These are phyloP conservation scores for Anethum foeniculum DNA, from an alignment of 140 eudicot species.

Conservation along the genomic window DNA sequence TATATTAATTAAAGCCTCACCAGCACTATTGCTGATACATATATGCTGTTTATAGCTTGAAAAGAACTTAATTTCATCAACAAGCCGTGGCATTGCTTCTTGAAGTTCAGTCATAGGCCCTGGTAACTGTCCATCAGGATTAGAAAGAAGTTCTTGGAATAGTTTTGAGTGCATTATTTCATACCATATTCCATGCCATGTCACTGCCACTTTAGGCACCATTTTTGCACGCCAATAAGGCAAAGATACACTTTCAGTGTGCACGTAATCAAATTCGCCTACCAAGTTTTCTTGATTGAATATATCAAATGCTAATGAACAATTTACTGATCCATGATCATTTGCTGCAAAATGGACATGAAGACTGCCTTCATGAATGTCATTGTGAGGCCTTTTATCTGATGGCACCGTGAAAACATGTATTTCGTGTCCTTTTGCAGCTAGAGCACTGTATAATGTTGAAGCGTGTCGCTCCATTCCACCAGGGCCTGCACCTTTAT, in stretches of 20 bases:
- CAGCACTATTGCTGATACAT: slow-evolving; percentile 17
- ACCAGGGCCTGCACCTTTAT: slow-evolving; percentile 17
- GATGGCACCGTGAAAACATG: slow-evolving; percentile 26
- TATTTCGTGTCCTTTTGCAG: slow-evolving; percentile 20
- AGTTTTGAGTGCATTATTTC: slow-evolving; percentile 21
- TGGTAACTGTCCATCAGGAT: slow-evolving; percentile 6
- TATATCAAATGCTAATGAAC: slow-evolving; percentile 17
- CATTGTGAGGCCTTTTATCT: neutral
- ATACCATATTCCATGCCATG: slow-evolving; percentile 27
- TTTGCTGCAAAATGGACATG: slow-evolving; percentile 23
- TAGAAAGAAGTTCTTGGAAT: slow-evolving; percentile 15
- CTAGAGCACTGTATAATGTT: slow-evolving; percentile 19
- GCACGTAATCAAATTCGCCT: slow-evolving; percentile 17
- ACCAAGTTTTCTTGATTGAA: slow-evolving; percentile 9
- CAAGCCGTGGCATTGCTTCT: slow-evolving; percentile 17
- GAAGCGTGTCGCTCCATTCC: slow-evolving; percentile 26
- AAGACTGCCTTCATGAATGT: slow-evolving; percentile 18
- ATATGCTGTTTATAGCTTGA: slow-evolving; percentile 19
- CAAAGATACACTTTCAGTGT: slow-evolving; percentile 20
- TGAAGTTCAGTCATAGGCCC: slow-evolving; percentile 6
- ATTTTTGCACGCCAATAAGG: slow-evolving; percentile 18
- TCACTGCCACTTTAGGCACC: slow-evolving; percentile 18
- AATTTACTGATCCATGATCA: slow-evolving; percentile 17
- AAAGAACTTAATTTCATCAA: slow-evolving; percentile 23
- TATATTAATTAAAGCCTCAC: slow-evolving; percentile 11